Evolutionary conservation across 352 stramenopile genomes (phyloP), one percentile per base, ranked within the genome.

Genomic region (Pythium folliculosum): DNA sequence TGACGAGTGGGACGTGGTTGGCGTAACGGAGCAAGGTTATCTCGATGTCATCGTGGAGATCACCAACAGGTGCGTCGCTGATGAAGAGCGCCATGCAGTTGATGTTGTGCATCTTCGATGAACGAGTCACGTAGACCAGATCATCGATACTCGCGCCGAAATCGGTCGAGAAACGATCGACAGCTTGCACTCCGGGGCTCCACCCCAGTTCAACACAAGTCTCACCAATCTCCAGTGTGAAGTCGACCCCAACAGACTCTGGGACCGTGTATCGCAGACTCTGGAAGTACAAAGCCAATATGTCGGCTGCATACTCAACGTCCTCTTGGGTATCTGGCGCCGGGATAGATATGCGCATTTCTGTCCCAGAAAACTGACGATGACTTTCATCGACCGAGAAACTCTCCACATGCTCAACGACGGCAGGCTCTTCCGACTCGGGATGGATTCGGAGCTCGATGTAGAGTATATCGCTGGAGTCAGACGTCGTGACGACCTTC

Each of bases 1-100:
- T 88, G 54, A 93, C 49, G 16, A 95, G 57, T 8, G 86, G 86
- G 1, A 86, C 71, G 63, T 95, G 84, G 30, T 95, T 95, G 40
- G 77, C 81, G 38, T 84, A 95, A 13, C 86, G 84, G 21, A 92
- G 63, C 30, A 95, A 44, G 37, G 81, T 83, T 49, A 93, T 78
- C 16, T 89, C 72, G 10, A 95, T 65, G 27, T 77, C 9, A 27
- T 47, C 10, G 65, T 57, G n/a, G 27, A 53, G 17, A 43, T 16
- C 21, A 13, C 23, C 21, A 4, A 22, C 45, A 8, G 55, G 13
- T 12, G 60, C 60, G 44, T 76, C 64, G 0, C 71, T 64, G 35
- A 77, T 47, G 71, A 89, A 59, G 16, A 86, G 22, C 2, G 71
- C 81, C 43, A 87, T 80, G 50, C 79, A 92, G 50, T 75, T 89